These are phyloP conservation scores for Cokeromyces recurvatus DNA, from an alignment of 371 early-diverging fungal species.

Conservation along the genomic window DNA sequence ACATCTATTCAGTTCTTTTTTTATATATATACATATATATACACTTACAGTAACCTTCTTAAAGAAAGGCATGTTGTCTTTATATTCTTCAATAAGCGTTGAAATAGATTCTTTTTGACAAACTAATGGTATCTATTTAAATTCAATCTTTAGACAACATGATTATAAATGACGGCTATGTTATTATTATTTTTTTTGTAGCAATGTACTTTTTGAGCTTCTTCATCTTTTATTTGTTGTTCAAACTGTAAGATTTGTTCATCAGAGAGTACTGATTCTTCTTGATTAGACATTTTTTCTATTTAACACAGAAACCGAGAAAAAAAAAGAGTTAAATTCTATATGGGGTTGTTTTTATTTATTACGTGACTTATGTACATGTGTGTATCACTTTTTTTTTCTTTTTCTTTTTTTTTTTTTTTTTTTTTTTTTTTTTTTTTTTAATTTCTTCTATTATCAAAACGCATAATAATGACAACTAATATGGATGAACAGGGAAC, in stretches of 20 bases:
- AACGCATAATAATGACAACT: no score
- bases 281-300: slow-evolving; percentile 7
- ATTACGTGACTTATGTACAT: no score
- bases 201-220: slow-evolving; percentile 40
- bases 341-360: no score
- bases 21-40: neutral
- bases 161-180: no score
- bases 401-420: no score
- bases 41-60: slow-evolving; percentile 50
- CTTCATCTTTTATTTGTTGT: slow-evolving; percentile 60
- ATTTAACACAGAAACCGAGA: no score
- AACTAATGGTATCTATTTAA: slow-evolving; percentile 49
- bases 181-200: neutral
- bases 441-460: no score
- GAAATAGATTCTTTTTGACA: slow-evolving; percentile 44
- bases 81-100: slow-evolving; percentile 52
- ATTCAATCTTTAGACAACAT: no score
- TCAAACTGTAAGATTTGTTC: slow-evolving; percentile 62
- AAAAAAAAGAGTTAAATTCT: no score
- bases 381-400: no score
- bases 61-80: slow-evolving; percentile 49
- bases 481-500: no score
- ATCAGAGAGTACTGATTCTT: slow-evolving; percentile 46
- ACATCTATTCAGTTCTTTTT: neutral
- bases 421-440: no score